phyloP scores from a whole-genome alignment of 2,329 filamentous ascomycete species.

The Pseudopithomyces chartarum region DNA sequence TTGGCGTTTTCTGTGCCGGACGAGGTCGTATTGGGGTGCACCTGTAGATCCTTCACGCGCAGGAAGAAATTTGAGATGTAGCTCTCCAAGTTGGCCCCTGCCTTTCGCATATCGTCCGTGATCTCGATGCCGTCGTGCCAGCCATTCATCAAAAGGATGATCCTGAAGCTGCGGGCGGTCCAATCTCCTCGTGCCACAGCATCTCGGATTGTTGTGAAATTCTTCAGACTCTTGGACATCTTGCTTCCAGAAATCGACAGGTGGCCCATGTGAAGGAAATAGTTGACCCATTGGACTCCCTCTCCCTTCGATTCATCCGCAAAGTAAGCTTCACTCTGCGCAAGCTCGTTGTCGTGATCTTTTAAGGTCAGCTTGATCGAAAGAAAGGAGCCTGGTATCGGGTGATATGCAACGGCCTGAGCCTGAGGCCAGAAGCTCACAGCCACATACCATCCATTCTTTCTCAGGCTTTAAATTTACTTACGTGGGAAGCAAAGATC shows the following conservation, averaged over 20 bases:
- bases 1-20: conserved; percentile 44
- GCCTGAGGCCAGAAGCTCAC: too few species aligned
- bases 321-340: conserved; percentile 87
- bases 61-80: conserved; percentile 74
- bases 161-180: conserved; percentile 78
- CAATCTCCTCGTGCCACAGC: conserved; percentile 72
- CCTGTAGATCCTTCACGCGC: conserved; percentile 58
- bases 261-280: conserved; percentile 96
- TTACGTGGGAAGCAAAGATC: conserved; percentile 79
- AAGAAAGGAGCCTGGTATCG: too few species aligned
- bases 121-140: conserved; percentile 95
- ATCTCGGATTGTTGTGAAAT: conserved; percentile 91
- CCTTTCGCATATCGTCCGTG: conserved; percentile 77
- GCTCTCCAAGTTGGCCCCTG: conserved; percentile 79
- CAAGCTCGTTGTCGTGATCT: conserved; percentile 77
- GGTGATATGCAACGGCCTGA: too few species aligned
- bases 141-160: conserved; percentile 83
- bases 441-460: too few species aligned
- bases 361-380: too few species aligned
- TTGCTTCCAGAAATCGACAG: conserved; percentile 87
- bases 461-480: too few species aligned
- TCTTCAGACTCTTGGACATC: conserved; percentile 96
- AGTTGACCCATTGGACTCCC: conserved; percentile 81
- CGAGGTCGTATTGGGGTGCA: conserved; percentile 37
- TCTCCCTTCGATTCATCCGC: conserved; percentile 45